Evolutionary conservation across 2,329 filamentous ascomycete genomes (phyloP).

Genomic region (Aspergillus fischeri): DNA sequence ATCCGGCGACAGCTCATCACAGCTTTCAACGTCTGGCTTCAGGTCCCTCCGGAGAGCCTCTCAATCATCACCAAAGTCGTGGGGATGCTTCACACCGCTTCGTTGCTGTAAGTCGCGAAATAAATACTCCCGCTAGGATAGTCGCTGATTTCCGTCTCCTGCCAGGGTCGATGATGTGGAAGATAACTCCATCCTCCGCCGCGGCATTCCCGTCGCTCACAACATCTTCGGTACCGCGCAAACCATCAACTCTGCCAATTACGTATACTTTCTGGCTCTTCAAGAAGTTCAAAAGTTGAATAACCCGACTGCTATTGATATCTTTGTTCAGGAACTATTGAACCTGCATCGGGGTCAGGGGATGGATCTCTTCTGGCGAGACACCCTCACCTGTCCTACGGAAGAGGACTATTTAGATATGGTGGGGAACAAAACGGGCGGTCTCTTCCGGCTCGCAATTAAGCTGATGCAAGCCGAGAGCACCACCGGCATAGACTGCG

Average conservation of each 20-base stretch:
- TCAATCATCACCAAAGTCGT: constrained; percentile 42
- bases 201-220: constrained; percentile 48
- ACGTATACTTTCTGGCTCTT: constrained; percentile 45
- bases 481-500: constrained; percentile 37
- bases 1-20: constrained; percentile 42
- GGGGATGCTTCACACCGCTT: constrained; percentile 45
- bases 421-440: constrained; percentile 49
- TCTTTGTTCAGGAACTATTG: constrained; percentile 44
- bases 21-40: constrained; percentile 43
- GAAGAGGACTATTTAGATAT: constrained; percentile 48
- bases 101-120: constrained; percentile 34
- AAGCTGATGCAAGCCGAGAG: constrained; percentile 46
- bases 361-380: constrained; percentile 48
- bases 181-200: constrained; percentile 46
- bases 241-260: constrained; percentile 51
- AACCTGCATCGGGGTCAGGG: constrained; percentile 47
- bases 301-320: constrained; percentile 39
- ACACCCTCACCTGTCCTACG: constrained; percentile 43
- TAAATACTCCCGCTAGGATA: too few relatives aligned
- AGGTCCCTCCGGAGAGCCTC: constrained; percentile 39
- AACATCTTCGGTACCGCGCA: constrained; percentile 48
- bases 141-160: neutral
- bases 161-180: constrained; percentile 48
- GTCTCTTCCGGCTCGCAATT: constrained; percentile 43
- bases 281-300: constrained; percentile 40